These are phyloP conservation scores for Trametes hirsuta DNA, from an alignment of 1,284 basidiomycete species.

Conservation along the genomic window DNA sequence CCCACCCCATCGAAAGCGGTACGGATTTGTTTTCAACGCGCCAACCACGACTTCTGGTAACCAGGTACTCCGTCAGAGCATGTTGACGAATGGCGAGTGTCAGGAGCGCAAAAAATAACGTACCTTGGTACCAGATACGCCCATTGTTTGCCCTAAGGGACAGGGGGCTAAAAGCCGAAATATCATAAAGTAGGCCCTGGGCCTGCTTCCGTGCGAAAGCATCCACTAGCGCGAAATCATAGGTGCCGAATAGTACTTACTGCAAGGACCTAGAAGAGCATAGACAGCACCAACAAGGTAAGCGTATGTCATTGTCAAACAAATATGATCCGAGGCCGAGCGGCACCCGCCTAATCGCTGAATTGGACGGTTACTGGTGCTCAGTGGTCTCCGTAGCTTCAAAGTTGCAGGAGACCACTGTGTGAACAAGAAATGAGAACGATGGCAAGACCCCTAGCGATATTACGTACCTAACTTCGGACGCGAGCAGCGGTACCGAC, in stretches of 20 bases:
- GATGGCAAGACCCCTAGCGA: background rate
- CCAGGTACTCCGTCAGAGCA: background rate
- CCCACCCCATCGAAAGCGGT: background rate
- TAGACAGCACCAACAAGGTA: background rate
- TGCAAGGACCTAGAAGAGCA: background rate
- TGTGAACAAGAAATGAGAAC: background rate
- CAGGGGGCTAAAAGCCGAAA: too few species aligned
- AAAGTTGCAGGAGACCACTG: background rate
- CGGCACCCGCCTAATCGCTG: background rate
- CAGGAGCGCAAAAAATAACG: conserved; percentile 5
- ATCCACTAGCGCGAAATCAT: background rate
- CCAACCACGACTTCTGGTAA: too few species aligned
- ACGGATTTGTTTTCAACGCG: background rate
- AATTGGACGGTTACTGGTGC: background rate
- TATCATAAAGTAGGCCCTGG: too few species aligned
- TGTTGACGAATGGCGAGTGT: conserved; percentile 2
- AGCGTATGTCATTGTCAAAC: background rate
- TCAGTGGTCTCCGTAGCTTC: background rate
- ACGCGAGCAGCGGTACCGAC: background rate
- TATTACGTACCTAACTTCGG: background rate
- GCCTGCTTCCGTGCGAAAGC: background rate
- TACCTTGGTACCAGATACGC: background rate
- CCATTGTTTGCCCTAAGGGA: background rate
- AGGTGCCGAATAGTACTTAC: background rate
- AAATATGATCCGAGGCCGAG: background rate